A percentile compares a stretch with the other conserved stretches of the same genome.
phyloP scores from a whole-genome alignment of 177 flowering plant species.

The Vitis hybrid region DNA sequence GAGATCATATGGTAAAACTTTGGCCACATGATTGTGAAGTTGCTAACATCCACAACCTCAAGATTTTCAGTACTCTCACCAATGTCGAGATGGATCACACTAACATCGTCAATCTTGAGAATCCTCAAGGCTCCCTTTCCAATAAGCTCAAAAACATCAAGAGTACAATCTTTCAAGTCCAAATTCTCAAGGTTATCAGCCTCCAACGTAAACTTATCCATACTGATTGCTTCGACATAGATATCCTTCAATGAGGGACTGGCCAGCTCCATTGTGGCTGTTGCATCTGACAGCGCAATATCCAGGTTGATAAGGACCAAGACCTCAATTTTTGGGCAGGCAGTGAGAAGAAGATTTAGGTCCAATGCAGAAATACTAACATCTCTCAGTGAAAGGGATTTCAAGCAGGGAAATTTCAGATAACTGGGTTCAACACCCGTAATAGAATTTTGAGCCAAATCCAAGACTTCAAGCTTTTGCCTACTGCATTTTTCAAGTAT shows the following conservation, averaged over 20 bases:
- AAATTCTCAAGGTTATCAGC: conserved; percentile 71
- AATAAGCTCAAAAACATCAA: conserved; percentile 71
- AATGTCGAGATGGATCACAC: conserved; percentile 78
- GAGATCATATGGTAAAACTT: conserved; percentile 83
- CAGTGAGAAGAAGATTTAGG: conserved; percentile 70
- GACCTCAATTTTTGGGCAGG: conserved; percentile 73
- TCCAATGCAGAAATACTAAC: conserved; percentile 86
- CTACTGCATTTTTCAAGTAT: conserved; percentile 84
- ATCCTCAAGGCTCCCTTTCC: conserved; percentile 68
- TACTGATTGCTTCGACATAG: conserved; percentile 69
- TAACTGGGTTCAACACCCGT: conserved; percentile 81
- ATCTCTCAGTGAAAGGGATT: conserved; percentile 59
- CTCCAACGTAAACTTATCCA: conserved; percentile 81
- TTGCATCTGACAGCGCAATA: conserved; percentile 83
- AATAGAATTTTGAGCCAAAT: conserved; percentile 66
- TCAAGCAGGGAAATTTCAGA: conserved; percentile 75
- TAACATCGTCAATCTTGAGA: conserved; percentile 82
- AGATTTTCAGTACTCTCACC: conserved; percentile 76
- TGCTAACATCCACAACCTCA: conserved; percentile 82
- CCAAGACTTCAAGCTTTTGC: conserved; percentile 68
- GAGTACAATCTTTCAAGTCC: conserved; percentile 74
- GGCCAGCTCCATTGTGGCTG: conserved; percentile 63
- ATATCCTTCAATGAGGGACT: conserved; percentile 65
- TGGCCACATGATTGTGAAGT: conserved; percentile 84
- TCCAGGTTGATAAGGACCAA: conserved; percentile 71